Base-by-base conservation (phyloP, 2,329 filamentous ascomycete genomes). In the Chalaropsis thielavioides region DNA sequence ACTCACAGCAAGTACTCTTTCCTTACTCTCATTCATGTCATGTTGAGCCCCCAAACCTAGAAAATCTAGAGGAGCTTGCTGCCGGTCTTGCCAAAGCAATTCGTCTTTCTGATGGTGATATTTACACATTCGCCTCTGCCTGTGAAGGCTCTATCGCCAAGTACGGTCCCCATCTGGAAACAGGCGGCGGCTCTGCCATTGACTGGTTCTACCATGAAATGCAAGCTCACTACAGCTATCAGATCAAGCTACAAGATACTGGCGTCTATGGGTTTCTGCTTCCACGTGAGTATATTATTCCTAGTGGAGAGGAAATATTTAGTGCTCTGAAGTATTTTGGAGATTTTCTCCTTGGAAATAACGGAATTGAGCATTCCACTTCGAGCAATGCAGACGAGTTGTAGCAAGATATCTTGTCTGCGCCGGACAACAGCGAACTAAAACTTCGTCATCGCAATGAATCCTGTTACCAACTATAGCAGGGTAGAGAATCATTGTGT, bases 181-280 rank as follows among this genome's bases (percentile, higher is more conserved):
- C 82, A 0, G 84, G 86, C 2, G 92, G 92, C 46, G 92, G 92
- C 2, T 92, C 89, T 61, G 90, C 89, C 1, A 84, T 97, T 51
- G 94, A 97, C 75, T 97, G 89, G 85, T 96, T 99, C 75, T 96
- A 95, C 73, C 89, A 95, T 70, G 88, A 95, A 71, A 76, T 97
- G 68, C 79, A 81, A 59, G 89, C 92, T 19, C 85, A 84, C 68
- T 95, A 90, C 73, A 89, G 90, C 66, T 97, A 95, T 73, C 94
- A 97, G 78, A 87, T 94, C 75, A 97, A 97, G 76, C 79, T 99
- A 35, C 81, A 94, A 61, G 94, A 99, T 73, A 94, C 89, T 0
- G 94, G 94, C 10, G 94, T 86, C 73, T 97, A 97, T 73, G 94
- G 94, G 0, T 99, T 97, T 73, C 77, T 99, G 60, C 78, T 97